Base-by-base conservation (phyloP, 2,329 filamentous ascomycete genomes). In the Curvularia sp. region DNA sequence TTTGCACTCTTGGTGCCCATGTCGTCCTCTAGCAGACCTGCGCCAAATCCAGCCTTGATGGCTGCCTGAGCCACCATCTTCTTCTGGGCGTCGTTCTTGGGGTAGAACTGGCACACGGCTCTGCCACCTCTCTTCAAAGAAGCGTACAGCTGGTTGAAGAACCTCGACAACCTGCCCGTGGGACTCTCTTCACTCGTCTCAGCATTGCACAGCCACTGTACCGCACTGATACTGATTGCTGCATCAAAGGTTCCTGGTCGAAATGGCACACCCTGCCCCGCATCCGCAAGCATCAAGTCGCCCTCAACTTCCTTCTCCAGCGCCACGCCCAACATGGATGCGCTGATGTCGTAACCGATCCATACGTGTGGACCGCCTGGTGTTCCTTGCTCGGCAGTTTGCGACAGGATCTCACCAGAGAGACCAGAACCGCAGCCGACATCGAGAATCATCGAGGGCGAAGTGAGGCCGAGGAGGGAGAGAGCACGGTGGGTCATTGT, bases 171-270 rank as follows among this genome's bases (percentile, higher is more conserved):
- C 5, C 95, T 83, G 0, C 90, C 92, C 28, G 90, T 86, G 0
- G 93, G 90, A 0, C 86, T 91, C 0, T 95, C 93, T 49, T 96
- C 92, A 73, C 87, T 91, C 59, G 86, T 91, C 77, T 98, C 95
- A 41, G 94, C 95, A 77, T 97, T 98, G 78, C 95, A 99, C 30
- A 99, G 84, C 95, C 95, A 99, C 78, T 99, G 95, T n/a, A 99
- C 90, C 0, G 95, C 95, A 67, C 88, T 92, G 75, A 99, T 98
- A 72, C 89, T 93, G 69, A 99, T 93, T 22, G 95, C 95, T 0
- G 94, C 95, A 75, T 99, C 95, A 74, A 99, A 99, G 0, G 89
- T 87, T 31, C 95, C 95, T 0, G 95, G 87, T 15, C 95, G 88
- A 76, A 99, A 99, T 0, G 95, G 95, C 0, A 99, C 87, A 1